These are phyloP conservation scores for Pleurotus ostreatus DNA, from an alignment of 768 basidiomycete species.

Conservation along the genomic window DNA sequence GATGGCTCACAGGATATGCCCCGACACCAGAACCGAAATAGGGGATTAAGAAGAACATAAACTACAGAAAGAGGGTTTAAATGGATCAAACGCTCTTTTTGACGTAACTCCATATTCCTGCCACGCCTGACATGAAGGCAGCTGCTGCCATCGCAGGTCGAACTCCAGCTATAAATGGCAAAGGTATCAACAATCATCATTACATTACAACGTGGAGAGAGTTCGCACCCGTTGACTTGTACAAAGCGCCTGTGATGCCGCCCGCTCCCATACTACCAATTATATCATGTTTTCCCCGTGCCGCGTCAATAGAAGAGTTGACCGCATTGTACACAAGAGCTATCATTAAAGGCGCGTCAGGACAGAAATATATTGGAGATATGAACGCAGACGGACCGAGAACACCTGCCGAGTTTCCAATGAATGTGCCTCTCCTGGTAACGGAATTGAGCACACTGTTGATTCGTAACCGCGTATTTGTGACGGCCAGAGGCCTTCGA, in stretches of 20 bases:
- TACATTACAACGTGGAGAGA: slow-evolving; percentile 19
- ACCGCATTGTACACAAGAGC: slow-evolving; percentile 95
- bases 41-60: slow-evolving; percentile 47
- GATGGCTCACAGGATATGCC: slow-evolving; percentile 36
- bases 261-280: slow-evolving; percentile 91
- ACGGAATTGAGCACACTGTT: slow-evolving; percentile 97
- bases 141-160: slow-evolving; percentile 87
- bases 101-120: slow-evolving; percentile 92
- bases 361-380: slow-evolving; percentile 21
- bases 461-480: slow-evolving; percentile 84
- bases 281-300: slow-evolving; percentile 89
- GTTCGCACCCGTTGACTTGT: slow-evolving; percentile 87
- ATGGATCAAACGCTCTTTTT: slow-evolving; percentile 78
- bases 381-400: slow-evolving; percentile 66
- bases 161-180: slow-evolving; percentile 72
- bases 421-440: slow-evolving; percentile 94
- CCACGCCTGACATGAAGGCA: slow-evolving; percentile 82
- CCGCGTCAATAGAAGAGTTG: slow-evolving; percentile 88
- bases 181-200: slow-evolving; percentile 30
- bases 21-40: slow-evolving; percentile 36
- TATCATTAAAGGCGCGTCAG: slow-evolving; percentile 41
- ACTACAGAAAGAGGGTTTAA: slow-evolving; percentile 27
- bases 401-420: slow-evolving; percentile 97
- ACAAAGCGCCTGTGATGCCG: slow-evolving; percentile 84
- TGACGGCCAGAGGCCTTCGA: slow-evolving; percentile 79